These are phyloP conservation scores for Saccharomycopsis fodiens DNA, from an alignment of 805 yeast genomes.

Conservation along the genomic window DNA sequence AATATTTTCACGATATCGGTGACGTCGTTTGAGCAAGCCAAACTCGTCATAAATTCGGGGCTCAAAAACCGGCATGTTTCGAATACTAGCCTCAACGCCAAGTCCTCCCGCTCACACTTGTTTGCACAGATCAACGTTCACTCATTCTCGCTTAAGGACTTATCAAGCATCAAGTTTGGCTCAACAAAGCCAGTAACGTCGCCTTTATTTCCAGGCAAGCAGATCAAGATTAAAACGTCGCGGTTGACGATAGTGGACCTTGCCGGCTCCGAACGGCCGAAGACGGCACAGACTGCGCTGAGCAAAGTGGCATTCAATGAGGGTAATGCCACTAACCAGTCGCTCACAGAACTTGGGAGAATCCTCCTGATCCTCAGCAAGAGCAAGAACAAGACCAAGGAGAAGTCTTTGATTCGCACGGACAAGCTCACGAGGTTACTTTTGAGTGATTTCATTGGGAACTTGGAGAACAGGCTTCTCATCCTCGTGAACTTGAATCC, in stretches of 20 bases:
- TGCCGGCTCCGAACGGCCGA: constrained; percentile 47
- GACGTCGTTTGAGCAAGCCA: constrained; percentile 31
- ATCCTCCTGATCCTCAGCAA: constrained; percentile 35
- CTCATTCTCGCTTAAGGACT: constrained; percentile 18
- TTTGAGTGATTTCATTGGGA: constrained; percentile 36
- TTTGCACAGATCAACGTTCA: constrained; percentile 38
- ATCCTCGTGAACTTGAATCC: constrained; percentile 35
- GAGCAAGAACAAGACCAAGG: constrained; percentile 23
- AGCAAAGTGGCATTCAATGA: constrained; percentile 39
- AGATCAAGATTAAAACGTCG: constrained; percentile 23
- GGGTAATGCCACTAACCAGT: constrained; percentile 41
- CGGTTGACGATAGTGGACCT: constrained; percentile 43
- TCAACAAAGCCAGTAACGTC: not conserved
- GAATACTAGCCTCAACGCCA: constrained; percentile 35
- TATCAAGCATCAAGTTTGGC: constrained; percentile 1
- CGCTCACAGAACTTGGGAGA: constrained; percentile 43
- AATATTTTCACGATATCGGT: constrained; percentile 35
- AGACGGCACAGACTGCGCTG: constrained; percentile 32
- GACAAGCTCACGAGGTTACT: constrained; percentile 43
- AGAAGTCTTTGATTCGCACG: constrained; percentile 38
- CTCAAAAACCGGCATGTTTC: constrained; percentile 33
- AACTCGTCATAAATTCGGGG: constrained; percentile 32
- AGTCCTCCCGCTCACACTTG: constrained; percentile 47
- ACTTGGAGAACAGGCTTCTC: constrained; percentile 25
- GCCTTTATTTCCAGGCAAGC: constrained; percentile 11